Evolutionary conservation across 352 stramenopile genomes (phyloP), one percentile per base, ranked within the genome.

Genomic region (Pythium vanterpoolii): DNA sequence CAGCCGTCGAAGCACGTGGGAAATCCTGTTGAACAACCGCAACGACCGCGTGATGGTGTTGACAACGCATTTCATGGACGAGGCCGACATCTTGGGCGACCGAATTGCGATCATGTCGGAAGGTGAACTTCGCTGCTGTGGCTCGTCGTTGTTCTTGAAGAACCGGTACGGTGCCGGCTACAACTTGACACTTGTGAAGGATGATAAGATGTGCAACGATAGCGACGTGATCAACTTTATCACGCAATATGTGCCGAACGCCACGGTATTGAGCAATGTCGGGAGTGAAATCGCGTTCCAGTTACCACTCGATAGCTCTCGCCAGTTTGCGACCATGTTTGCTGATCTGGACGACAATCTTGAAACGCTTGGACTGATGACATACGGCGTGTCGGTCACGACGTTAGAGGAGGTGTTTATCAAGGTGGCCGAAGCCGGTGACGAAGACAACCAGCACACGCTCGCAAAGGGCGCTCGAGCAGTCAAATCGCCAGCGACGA

Each of bases 31-130:
- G 16, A 86, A 92, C 59, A 72, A 84, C 18, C 66, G 68, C 55
- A 77, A 79, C 58, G 72, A 74, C 16, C 76, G 85, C 18, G 66
- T 96, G 9, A 68, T 98, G 16, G 78, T 98, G 28, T 68, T 98
- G 19, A 96, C 86, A 24, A 98, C 90, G 11, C 93, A 98, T 52
- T 93, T 90, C 50, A 91, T 93, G 83, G 81, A 98, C 61, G 94
- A 98, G 66, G 90, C 91, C 9, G 90, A 98, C 51, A 70, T 96
- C 26, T 68, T 98, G 0, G 88, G 85, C 11, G 90, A 97, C 43
- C 79, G 87, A 18, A 96, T 97, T 18, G 84, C 87, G 13, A 96
- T 98, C 42, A 86, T 97, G 77, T 83, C 87, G 0, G 73, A 96
- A 9, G 91, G 84, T 1, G 62, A 77, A 47, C 60, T 87, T 13